Evolutionary conservation across 305 asterid genomes (phyloP), one percentile per base, ranked within the genome.

Genomic region (Petunia hybrid): DNA sequence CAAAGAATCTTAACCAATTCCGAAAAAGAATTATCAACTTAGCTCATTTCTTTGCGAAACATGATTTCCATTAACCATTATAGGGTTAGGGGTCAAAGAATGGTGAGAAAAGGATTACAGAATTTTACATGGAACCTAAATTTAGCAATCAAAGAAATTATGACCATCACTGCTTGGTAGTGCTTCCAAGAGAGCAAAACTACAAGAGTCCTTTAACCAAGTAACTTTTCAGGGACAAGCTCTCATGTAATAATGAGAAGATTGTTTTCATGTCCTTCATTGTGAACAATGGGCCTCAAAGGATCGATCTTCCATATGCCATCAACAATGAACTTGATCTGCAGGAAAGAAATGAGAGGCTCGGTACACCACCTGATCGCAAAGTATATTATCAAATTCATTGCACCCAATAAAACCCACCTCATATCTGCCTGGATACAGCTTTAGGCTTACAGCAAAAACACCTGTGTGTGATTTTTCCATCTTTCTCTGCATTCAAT

Each of bases 381-480:
- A 71, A 1, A 71, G 61, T 31, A 46, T 46, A 43, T 9, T 46
- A 46, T 46, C 31, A 46, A 46, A 70, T 5, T 46, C 42, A 5
- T 46, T 46, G 60, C 2, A 3, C 45, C 31, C 77, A 45, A 1
- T 70, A 70, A 16, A 71, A 60, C 82, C 42, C 76, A 94, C 99
- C 97, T 95, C 97, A 16, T 95, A 90, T 89, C 89, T 93, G 68
- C 98, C 98, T 0, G 97, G 99, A 82, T 95, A 94, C 85, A 92
- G 89, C 92, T 76, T 89, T 71, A 95, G 84, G 88, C 55, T 82
- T 77, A 85, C 57, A 22, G 97, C 89, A 82, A 94, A 94, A 39
- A 88, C 55, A 60, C 97, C 97, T 0, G 87, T 80, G 83, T 63
- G 80, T 7, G 93, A 94, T 89, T 84, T 94, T 73, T 90, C 87